These are phyloP conservation scores for Teratosphaeria pseudoeucalypti DNA, from an alignment of 2,329 filamentous ascomycete species.

Conservation along the genomic window DNA sequence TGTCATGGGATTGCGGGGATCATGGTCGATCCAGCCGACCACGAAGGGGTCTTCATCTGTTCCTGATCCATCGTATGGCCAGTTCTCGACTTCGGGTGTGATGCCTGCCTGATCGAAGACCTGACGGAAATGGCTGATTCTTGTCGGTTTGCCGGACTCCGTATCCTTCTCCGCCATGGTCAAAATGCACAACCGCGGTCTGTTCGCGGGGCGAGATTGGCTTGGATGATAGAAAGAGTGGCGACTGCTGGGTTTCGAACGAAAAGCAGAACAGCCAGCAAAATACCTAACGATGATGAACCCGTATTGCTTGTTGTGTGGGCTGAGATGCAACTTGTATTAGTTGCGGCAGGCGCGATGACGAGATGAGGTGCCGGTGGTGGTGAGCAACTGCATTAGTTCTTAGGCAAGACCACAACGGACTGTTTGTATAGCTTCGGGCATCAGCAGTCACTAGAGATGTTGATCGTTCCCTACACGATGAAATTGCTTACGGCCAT, in stretches of 20 bases:
- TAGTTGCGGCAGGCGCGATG: background rate
- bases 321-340: background rate
- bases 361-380: background rate
- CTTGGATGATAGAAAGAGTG: background rate
- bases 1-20: slow-evolving; percentile 56
- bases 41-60: slow-evolving; percentile 56
- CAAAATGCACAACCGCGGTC: background rate
- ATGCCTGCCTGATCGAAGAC: slow-evolving; percentile 25
- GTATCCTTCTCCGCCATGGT: slow-evolving; percentile 15
- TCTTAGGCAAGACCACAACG: background rate
- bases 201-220: too few relatives aligned
- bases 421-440: background rate
- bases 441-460: background rate
- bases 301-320: background rate
- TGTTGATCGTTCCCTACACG: background rate
- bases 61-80: slow-evolving; percentile 35
- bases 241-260: background rate
- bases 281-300: background rate
- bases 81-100: slow-evolving; percentile 25
- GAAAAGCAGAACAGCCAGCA: background rate
- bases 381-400: background rate
- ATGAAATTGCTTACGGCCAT: background rate
- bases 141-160: slow-evolving; percentile 19
- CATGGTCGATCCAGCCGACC: slow-evolving; percentile 57
- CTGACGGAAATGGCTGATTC: slow-evolving; percentile 21